These are phyloP conservation scores for Colletotrichum sp. DNA, from an alignment of 2,329 filamentous ascomycete species.

Conservation along the genomic window DNA sequence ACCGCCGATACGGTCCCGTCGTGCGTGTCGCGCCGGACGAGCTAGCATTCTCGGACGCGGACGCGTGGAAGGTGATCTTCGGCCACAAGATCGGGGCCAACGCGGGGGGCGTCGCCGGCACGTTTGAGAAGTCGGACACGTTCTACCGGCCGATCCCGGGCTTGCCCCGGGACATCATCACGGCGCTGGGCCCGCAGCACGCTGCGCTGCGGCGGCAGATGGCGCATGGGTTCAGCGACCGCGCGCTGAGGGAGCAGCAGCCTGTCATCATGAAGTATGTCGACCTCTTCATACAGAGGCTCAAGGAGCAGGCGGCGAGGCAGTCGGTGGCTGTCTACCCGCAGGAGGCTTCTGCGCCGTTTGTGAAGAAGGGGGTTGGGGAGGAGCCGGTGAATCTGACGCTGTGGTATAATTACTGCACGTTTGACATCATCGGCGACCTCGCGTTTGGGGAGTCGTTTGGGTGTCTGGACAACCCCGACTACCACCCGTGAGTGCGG, in stretches of 20 bases:
- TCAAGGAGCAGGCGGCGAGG: conserved; percentile 31
- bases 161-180: conserved; percentile 22
- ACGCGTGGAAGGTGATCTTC: conserved; percentile 45
- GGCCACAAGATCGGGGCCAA: conserved; percentile 22
- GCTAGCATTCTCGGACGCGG: conserved; percentile 43
- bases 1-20: conserved; percentile 45
- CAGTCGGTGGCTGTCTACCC: background rate
- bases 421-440: conserved; percentile 34
- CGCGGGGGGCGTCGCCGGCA: background rate
- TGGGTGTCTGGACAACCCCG: conserved; percentile 24
- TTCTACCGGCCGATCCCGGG: conserved; percentile 5
- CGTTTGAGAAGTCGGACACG: conserved; percentile 6
- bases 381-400: conserved; percentile 20
- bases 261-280: conserved; percentile 39
- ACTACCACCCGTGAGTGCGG: conserved; percentile 20
- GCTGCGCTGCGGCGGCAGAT: conserved; percentile 15
- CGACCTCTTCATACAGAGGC: conserved; percentile 37
- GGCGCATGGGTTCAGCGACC: conserved; percentile 26
- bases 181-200: background rate
- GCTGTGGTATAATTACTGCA: conserved; percentile 29
- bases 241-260: conserved; percentile 26
- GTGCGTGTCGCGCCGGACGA: conserved; percentile 52
- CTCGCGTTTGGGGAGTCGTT: conserved; percentile 32
- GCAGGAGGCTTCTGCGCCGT: background rate
- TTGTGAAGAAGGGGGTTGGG: background rate